These are phyloP conservation scores for Sclerotinia sclerotiorum DNA, from an alignment of 2,329 filamentous ascomycete species.

Conservation along the genomic window DNA sequence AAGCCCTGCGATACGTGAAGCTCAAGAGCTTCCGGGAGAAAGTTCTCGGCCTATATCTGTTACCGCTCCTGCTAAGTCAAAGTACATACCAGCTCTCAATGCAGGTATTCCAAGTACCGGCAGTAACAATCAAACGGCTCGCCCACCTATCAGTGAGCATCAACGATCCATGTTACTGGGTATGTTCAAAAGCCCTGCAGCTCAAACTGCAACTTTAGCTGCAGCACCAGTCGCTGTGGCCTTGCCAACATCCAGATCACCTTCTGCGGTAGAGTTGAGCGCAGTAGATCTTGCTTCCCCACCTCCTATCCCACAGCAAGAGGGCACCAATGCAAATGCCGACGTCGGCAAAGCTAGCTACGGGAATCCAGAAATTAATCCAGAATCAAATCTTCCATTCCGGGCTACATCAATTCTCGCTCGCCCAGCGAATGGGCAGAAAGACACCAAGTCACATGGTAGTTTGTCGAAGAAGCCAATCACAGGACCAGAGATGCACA, in stretches of 20 bases:
- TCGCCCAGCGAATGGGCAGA: constrained; percentile 32
- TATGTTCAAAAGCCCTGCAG: constrained; percentile 38
- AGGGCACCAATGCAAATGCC: constrained; percentile 22
- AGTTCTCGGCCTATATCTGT: constrained; percentile 21
- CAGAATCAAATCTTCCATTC: constrained; percentile 37
- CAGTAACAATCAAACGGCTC: constrained; percentile 25
- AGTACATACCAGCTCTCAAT: constrained; percentile 17
- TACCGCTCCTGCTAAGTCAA: constrained; percentile 20
- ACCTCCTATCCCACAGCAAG: background rate
- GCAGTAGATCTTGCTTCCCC: constrained; percentile 37
- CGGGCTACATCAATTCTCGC: constrained; percentile 36
- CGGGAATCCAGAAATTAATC: constrained; percentile 31
- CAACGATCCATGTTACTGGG: constrained; percentile 38
- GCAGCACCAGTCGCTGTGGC: constrained; percentile 29
- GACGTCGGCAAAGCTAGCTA: constrained; percentile 1
- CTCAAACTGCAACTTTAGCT: constrained; percentile 27
- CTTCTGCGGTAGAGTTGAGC: constrained; percentile 40
- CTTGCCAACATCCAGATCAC: constrained; percentile 33
- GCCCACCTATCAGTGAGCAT: constrained; percentile 33
- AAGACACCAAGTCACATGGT: constrained; percentile 22
- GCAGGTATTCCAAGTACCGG: background rate
- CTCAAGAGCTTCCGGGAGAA: constrained; percentile 38
- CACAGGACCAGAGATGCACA: constrained; percentile 4
- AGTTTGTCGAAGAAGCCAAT: constrained; percentile 12
- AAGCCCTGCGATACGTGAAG: constrained; percentile 22